Evolutionary conservation across 2,329 filamentous ascomycete genomes (phyloP), one percentile per base, ranked within the genome.

Genomic region (Diaporthe australafricana): DNA sequence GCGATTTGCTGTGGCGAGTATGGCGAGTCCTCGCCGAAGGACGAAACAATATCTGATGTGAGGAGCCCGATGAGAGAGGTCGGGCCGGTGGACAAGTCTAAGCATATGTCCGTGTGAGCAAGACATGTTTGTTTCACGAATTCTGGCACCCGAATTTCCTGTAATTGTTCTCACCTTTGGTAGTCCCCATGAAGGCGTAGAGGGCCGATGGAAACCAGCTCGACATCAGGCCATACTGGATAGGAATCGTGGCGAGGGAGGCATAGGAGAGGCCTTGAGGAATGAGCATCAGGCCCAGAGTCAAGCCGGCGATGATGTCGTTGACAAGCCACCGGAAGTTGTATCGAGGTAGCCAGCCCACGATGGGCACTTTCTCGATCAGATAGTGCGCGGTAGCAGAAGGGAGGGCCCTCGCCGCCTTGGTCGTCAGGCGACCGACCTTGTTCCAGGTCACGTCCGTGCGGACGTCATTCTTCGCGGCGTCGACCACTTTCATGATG

Each of bases 1-100:
- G 90, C 88, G 42, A 92, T 88, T 42, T 87, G 84, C 25, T 87
- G 84, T 1, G 88, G 84, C 2, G 83, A 79, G 77, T 88, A 90
- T 42, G 30, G 38, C 17, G 71, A 67, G 20, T 88, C 85, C 48
- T 85, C 80, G 25, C 83, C 79, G 1, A 91, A 80, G 48, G 88
- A 85, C 25, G 83, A 79, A 38, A 92, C 84, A 56, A 91, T 89
- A 72, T 91, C 87, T 20, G 89, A 87, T 0, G 90, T 92, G 32
- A 92, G 82, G 1, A 92, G 85, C 9, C 89, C 90, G 71, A 92
- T 87, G 32, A 92, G 87, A 0, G 90, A 91, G 0, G 90, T 92
- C 16, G 90, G 90, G 5, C 90, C 89, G 0, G 87, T 88, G 0
- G 89, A 91, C 5, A 92, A 79, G 78, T 91, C 89, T 89, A 22